Conservation (phyloP, 306 rosid species). For the Prunus fruticosa region DNA sequence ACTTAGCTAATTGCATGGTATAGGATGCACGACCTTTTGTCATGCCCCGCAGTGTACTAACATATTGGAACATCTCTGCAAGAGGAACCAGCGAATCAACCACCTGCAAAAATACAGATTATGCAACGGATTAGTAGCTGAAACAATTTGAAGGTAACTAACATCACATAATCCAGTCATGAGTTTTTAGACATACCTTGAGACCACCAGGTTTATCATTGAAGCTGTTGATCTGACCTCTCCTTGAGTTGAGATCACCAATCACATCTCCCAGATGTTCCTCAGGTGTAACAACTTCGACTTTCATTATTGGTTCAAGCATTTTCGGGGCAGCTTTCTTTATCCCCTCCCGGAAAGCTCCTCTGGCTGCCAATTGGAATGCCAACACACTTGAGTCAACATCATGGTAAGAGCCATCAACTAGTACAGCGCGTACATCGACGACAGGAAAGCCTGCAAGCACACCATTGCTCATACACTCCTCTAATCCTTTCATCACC, state of each 20-base stretch:
- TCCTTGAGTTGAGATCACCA: constrained; percentile 97
- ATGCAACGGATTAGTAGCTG: not conserved
- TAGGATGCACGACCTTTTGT: constrained; percentile 98
- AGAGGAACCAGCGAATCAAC: constrained; percentile 89
- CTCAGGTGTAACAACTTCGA: constrained; percentile 94
- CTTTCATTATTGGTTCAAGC: constrained; percentile 97
- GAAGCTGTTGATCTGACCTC: constrained; percentile 95
- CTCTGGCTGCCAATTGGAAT: constrained; percentile 95
- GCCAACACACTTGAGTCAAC: constrained; percentile 96
- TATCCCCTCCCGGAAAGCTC: constrained; percentile 89
- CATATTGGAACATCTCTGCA: constrained; percentile 97
- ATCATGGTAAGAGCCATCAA: constrained; percentile 89
- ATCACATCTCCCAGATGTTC: constrained; percentile 97
- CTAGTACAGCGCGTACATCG: constrained; percentile 78
- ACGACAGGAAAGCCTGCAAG: constrained; percentile 97
- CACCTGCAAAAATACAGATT: constrained; percentile 50
- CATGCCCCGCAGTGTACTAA: constrained; percentile 91
- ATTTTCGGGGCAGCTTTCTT: constrained; percentile 79
- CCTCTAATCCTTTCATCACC: constrained; percentile 97
- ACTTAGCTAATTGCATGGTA: constrained; percentile 84
- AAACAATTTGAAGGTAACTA: not conserved
- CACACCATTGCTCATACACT: constrained; percentile 91
- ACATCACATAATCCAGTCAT: not conserved
- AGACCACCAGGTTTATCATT: constrained; percentile 98
- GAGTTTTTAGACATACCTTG: constrained; percentile 49